These are phyloP conservation scores for Pleurotus eryngii DNA, from an alignment of 768 basidiomycete species.

Conservation along the genomic window DNA sequence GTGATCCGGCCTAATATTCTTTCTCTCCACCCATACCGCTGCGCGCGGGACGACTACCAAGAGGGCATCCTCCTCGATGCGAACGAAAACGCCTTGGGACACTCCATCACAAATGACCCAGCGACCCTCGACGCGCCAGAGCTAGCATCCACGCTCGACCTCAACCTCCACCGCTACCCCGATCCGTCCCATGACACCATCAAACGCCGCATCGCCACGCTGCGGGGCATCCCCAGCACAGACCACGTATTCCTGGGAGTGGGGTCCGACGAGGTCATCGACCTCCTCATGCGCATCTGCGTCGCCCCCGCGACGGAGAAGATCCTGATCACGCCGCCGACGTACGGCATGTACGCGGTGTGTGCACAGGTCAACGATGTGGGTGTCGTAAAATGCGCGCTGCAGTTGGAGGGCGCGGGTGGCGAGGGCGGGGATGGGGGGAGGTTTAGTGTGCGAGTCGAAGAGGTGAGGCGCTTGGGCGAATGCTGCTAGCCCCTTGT, in stretches of 20 bases:
- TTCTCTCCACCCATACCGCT: constrained; percentile 87
- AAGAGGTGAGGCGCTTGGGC: constrained; percentile 49
- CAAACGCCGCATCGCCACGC: constrained; percentile 68
- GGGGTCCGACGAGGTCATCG: constrained; percentile 95
- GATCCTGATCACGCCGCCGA: constrained; percentile 88
- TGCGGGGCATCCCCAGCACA: constrained; percentile 62
- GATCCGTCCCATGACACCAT: constrained; percentile 83
- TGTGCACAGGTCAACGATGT: constrained; percentile 96
- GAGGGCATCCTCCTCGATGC: constrained; percentile 92
- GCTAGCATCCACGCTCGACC: constrained; percentile 34
- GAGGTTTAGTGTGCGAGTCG: constrained; percentile 70
- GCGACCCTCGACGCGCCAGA: constrained; percentile 27
- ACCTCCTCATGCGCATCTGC: constrained; percentile 87
- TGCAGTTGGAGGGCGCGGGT: constrained; percentile 52
- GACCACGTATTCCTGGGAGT: constrained; percentile 91
- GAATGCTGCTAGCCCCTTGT: too few species aligned
- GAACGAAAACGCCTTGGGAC: constrained; percentile 95
- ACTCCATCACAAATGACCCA: constrained; percentile 55
- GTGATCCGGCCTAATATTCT: constrained; percentile 95
- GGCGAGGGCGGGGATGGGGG: constrained; percentile 76
- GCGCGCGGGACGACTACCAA: constrained; percentile 94
- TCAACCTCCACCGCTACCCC: constrained; percentile 87
- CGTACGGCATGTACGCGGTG: constrained; percentile 97
- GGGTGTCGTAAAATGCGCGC: constrained; percentile 70
- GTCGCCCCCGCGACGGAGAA: constrained; percentile 78